These are phyloP conservation scores for Penicillium soppii DNA, from an alignment of 495 filamentous ascomycete genomes.

Conservation along the genomic window DNA sequence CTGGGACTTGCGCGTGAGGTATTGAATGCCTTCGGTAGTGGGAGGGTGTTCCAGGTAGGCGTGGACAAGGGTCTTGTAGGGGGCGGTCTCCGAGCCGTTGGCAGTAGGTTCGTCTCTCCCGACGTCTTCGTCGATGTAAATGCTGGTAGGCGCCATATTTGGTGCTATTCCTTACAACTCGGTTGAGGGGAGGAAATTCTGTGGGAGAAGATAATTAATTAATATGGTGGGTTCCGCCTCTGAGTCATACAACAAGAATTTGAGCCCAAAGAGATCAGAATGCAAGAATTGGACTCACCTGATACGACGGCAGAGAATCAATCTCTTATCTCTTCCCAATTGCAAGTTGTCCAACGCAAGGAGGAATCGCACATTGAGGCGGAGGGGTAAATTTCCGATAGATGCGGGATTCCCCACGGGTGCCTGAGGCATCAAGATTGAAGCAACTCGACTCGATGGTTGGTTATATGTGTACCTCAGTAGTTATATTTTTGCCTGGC, in stretches of 20 bases:
- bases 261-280: neutral
- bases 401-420: conserved; percentile 23
- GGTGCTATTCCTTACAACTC: conserved; percentile 3
- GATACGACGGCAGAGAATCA: conserved; percentile 3
- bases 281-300: neutral
- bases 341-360: conserved; percentile 13
- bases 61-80: conserved; percentile 77
- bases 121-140: conserved; percentile 78
- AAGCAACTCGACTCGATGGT: no score
- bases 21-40: conserved; percentile 53
- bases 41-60: conserved; percentile 73
- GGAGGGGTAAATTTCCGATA: conserved; percentile 44
- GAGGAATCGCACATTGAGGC: conserved; percentile 27
- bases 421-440: conserved; percentile 33
- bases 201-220: neutral
- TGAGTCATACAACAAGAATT: conserved; percentile 12
- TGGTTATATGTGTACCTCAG: no score
- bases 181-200: conserved; percentile 1
- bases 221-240: neutral
- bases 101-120: conserved; percentile 69
- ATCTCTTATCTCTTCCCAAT: conserved; percentile 15
- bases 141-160: conserved; percentile 42
- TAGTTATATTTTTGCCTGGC: no score
- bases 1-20: conserved; percentile 66
- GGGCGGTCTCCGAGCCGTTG: conserved; percentile 66